These are phyloP conservation scores for Tuber borchii DNA, from an alignment of 495 filamentous ascomycete species.

Conservation along the genomic window DNA sequence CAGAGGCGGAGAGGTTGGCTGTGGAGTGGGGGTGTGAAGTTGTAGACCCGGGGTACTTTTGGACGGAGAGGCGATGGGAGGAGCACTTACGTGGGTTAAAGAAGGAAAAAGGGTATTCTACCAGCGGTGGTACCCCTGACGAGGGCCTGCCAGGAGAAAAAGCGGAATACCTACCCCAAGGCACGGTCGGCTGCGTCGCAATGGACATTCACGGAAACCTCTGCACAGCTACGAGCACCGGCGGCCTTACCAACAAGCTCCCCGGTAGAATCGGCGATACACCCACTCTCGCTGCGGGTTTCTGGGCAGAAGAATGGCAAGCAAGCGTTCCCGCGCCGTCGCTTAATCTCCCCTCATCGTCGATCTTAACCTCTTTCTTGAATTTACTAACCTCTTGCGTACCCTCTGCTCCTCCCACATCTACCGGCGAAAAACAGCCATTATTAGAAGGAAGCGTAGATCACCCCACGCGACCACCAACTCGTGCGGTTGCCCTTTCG, in stretches of 20 bases:
- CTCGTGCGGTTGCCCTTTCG: constrained; percentile 62
- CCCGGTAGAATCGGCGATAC: constrained; percentile 83
- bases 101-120: neutral
- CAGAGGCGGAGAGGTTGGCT: constrained; percentile 61
- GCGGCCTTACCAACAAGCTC: constrained; percentile 82
- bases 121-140: constrained; percentile 26
- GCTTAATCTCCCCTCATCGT: neutral
- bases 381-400: neutral
- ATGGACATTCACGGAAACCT: constrained; percentile 66
- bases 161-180: constrained; percentile 67
- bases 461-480: constrained; percentile 27
- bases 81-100: constrained; percentile 66
- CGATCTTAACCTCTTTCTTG: neutral
- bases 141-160: constrained; percentile 35
- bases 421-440: constrained; percentile 8
- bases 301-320: constrained; percentile 81
- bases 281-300: constrained; percentile 76
- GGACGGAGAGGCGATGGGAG: constrained; percentile 71
- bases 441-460: constrained; percentile 8
- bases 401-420: neutral
- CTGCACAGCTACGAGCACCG: constrained; percentile 77
- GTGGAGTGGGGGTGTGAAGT: constrained; percentile 61
- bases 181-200: constrained; percentile 77
- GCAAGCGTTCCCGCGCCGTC: constrained; percentile 42
- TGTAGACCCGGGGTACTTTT: constrained; percentile 67